phyloP scores from a whole-genome alignment of 176 grass and related monocot genomes.

The Bromus sterilis region DNA sequence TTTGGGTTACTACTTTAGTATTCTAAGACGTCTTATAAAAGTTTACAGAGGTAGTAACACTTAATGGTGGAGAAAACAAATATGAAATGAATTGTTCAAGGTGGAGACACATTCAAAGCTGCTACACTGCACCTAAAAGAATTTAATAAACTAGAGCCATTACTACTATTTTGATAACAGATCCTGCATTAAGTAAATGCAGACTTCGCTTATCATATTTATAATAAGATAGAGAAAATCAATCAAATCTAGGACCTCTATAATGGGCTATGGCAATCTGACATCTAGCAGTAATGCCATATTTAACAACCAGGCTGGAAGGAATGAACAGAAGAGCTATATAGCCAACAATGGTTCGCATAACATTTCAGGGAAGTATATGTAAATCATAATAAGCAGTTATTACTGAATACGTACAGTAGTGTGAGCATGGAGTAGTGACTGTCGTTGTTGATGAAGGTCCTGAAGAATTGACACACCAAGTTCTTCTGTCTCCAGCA shows the following conservation, averaged over 20 bases:
- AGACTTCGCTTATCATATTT: background rate
- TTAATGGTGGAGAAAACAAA: background rate
- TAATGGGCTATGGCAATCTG: background rate
- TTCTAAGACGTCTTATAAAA: no score
- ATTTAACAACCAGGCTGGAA: background rate
- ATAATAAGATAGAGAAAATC: background rate
- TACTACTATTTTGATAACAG: background rate
- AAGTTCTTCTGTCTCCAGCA: slow-evolving; percentile 82
- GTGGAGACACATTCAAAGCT: background rate
- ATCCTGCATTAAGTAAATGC: slow-evolving; percentile 5
- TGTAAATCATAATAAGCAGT: background rate
- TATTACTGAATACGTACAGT: slow-evolving; percentile 51
- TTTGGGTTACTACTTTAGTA: no score
- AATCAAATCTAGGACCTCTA: background rate
- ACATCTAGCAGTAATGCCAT: background rate
- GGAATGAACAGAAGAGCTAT: background rate
- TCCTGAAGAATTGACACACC: slow-evolving; percentile 89
- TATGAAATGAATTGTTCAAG: background rate
- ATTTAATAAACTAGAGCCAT: background rate
- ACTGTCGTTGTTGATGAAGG: slow-evolving; percentile 83
- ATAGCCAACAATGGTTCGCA: background rate
- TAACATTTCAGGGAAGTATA: background rate
- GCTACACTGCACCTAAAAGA: background rate
- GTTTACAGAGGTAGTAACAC: no score
- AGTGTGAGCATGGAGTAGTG: slow-evolving; percentile 81